A percentile compares a stretch with the other conserved stretches of the same genome.
phyloP scores from a whole-genome alignment of 306 rosid genomes.

The Abrus precatorius region DNA sequence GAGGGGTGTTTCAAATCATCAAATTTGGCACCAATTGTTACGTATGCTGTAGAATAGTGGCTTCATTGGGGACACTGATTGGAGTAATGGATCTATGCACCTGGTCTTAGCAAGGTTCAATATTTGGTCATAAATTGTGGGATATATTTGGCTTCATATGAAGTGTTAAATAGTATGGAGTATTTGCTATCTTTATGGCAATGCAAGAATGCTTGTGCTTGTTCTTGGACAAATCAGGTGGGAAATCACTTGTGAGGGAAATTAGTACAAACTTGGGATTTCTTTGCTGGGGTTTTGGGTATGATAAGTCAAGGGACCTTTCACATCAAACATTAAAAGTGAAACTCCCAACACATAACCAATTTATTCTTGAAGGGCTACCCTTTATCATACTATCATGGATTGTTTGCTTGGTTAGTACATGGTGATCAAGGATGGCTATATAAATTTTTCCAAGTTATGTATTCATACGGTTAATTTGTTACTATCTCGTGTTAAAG shows the following conservation, averaged over 20 bases:
- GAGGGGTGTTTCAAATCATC: conserved; percentile 45
- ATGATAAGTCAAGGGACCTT: conserved; percentile 46
- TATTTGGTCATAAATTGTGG: conserved; percentile 31
- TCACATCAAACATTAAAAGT: conserved; percentile 52
- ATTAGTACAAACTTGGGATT: conserved; percentile 14
- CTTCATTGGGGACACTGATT: conserved; percentile 32
- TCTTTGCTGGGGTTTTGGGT: conserved; percentile 14
- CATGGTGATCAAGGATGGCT: conserved; percentile 11
- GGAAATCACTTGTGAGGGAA: conserved; percentile 26
- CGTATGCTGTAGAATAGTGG: conserved; percentile 28
- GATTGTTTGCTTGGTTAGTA: conserved; percentile 36
- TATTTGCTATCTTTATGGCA: background rate
- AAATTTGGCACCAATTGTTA: conserved; percentile 48
- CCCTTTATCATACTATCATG: background rate
- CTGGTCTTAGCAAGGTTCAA: conserved; percentile 1
- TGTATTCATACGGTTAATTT: background rate
- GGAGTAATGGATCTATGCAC: conserved; percentile 2
- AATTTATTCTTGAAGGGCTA: conserved; percentile 21
- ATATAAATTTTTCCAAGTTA: background rate
- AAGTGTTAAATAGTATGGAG: conserved; percentile 7
- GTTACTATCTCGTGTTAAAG: background rate
- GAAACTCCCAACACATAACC: conserved; percentile 37
- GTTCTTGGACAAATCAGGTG: conserved; percentile 27
- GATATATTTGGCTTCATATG: conserved; percentile 36
- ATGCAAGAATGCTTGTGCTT: background rate